These are phyloP conservation scores for Xylariaceae sp. DNA, from an alignment of 2,329 filamentous ascomycete genomes.

Conservation along the genomic window DNA sequence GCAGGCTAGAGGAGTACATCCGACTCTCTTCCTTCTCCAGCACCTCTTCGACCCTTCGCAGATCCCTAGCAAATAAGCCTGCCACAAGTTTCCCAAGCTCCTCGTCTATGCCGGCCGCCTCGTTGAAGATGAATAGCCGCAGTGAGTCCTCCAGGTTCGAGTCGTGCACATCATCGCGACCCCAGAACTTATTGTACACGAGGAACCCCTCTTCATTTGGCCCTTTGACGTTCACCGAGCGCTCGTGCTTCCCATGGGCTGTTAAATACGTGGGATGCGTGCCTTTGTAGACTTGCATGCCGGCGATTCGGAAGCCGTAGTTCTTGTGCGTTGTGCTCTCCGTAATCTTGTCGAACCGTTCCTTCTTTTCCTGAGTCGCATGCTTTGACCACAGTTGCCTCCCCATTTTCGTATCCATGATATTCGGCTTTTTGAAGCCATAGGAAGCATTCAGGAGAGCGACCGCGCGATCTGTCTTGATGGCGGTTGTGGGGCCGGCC, in stretches of 20 bases:
- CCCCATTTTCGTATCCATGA: conserved; percentile 90
- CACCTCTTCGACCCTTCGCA: conserved; percentile 47
- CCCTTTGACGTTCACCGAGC: conserved; percentile 39
- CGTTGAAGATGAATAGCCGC: conserved; percentile 53
- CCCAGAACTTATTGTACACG: conserved; percentile 60
- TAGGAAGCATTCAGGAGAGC: conserved; percentile 79
- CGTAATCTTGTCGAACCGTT: conserved; percentile 55
- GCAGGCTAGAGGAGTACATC: conserved; percentile 59
- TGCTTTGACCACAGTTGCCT: conserved; percentile 78
- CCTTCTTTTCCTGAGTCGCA: conserved; percentile 53
- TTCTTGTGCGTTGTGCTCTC: conserved; percentile 54
- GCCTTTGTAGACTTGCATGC: conserved; percentile 59
- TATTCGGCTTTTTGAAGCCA: conserved; percentile 79
- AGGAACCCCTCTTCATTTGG: conserved; percentile 51
- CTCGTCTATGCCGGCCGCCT: conserved; percentile 51
- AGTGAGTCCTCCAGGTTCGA: conserved; percentile 51
- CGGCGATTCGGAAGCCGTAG: conserved; percentile 58
- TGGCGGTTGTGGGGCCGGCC: conserved; percentile 48
- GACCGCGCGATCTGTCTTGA: conserved; percentile 73
- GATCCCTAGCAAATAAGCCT: conserved; percentile 47
- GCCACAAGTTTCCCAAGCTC: conserved; percentile 53
- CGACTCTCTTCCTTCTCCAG: conserved; percentile 53
- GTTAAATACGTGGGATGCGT: conserved; percentile 24
- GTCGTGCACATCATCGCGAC: conserved; percentile 46
- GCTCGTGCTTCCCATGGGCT: conserved; percentile 2